Conservation (phyloP, 495 filamentous ascomycete genomes). For the Achaetomiella virescens region DNA sequence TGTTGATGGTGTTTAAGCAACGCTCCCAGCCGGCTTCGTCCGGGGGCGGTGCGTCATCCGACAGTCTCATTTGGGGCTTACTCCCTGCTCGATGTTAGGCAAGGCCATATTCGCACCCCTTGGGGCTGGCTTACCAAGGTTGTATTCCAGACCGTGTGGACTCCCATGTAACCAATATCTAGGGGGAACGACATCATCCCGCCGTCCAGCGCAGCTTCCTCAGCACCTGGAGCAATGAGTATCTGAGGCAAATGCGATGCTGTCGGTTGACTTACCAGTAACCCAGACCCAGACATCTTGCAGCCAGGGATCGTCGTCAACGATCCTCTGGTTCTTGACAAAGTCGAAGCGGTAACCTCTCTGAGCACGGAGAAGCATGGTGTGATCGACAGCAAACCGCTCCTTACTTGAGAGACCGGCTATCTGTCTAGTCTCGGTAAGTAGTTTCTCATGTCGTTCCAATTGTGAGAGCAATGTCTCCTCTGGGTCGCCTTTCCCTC, state of each 20-base stretch:
- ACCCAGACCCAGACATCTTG: slow-evolving; percentile 75
- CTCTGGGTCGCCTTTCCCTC: slow-evolving; percentile 2
- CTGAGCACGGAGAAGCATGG: slow-evolving; percentile 47
- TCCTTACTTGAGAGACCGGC: slow-evolving; percentile 32
- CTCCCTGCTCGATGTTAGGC: slow-evolving; percentile 22
- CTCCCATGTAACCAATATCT: slow-evolving; percentile 81
- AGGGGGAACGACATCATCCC: slow-evolving; percentile 69
- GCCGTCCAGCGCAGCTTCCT: slow-evolving; percentile 54
- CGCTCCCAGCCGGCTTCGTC: slow-evolving; percentile 45
- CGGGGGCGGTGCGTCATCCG: slow-evolving; percentile 34
- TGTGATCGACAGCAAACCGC: slow-evolving; percentile 37
- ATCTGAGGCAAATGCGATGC: background rate
- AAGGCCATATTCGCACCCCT: slow-evolving; percentile 7
- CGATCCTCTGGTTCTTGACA: slow-evolving; percentile 57
- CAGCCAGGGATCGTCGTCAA: slow-evolving; percentile 67
- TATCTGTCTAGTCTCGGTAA: slow-evolving; percentile 43
- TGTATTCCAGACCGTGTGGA: slow-evolving; percentile 71
- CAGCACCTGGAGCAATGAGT: slow-evolving; percentile 48
- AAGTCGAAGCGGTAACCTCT: slow-evolving; percentile 79
- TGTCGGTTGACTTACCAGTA: slow-evolving; percentile 43
- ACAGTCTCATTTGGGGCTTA: slow-evolving; percentile 36
- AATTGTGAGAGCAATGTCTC: slow-evolving; percentile 30
- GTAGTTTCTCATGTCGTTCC: slow-evolving; percentile 39
- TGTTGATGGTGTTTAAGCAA: slow-evolving; percentile 42
- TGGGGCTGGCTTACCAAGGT: slow-evolving; percentile 48